phyloP scores from a whole-genome alignment of 257 asterid species.

The Nicotiana sylvestris region DNA sequence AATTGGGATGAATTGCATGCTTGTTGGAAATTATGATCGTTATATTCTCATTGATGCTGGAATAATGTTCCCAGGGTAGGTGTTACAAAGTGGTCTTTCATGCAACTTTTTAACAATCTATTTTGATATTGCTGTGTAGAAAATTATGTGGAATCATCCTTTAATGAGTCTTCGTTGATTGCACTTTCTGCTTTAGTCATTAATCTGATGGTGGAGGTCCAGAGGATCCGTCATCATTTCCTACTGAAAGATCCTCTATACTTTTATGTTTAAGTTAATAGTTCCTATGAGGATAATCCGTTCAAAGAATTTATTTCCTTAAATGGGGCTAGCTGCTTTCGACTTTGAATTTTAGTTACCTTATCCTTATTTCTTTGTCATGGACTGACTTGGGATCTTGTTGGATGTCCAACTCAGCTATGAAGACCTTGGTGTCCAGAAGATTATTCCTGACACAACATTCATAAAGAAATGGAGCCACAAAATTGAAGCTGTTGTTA shows the following conservation, averaged over 20 bases:
- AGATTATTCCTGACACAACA: slow-evolving; percentile 95
- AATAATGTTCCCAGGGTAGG: slow-evolving; percentile 98
- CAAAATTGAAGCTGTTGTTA: slow-evolving; percentile 97
- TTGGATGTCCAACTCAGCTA: slow-evolving; percentile 43
- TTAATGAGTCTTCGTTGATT: background rate
- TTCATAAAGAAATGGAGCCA: slow-evolving; percentile 97
- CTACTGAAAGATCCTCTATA: background rate
- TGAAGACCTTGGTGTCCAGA: slow-evolving; percentile 95
- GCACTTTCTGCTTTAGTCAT: background rate
- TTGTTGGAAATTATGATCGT: slow-evolving; percentile 88
- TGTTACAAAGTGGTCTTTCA: background rate
- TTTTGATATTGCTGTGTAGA: background rate
- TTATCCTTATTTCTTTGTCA: slow-evolving; percentile 1
- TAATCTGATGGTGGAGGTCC: slow-evolving; percentile 4
- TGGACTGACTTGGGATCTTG: slow-evolving; percentile 3
- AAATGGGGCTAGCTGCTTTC: background rate
- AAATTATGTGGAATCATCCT: background rate
- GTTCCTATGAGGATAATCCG: background rate
- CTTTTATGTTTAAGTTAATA: background rate
- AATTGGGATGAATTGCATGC: slow-evolving; percentile 99
- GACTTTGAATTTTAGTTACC: background rate
- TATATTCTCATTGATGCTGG: slow-evolving; percentile 97
- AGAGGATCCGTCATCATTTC: background rate
- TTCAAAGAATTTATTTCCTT: background rate
- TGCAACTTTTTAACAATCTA: slow-evolving; percentile 1